A percentile compares a stretch with the other conserved stretches of the same genome.
These are phyloP conservation scores for Triglochin maritima DNA, from an alignment of 106 monocot species.

Conservation along the genomic window DNA sequence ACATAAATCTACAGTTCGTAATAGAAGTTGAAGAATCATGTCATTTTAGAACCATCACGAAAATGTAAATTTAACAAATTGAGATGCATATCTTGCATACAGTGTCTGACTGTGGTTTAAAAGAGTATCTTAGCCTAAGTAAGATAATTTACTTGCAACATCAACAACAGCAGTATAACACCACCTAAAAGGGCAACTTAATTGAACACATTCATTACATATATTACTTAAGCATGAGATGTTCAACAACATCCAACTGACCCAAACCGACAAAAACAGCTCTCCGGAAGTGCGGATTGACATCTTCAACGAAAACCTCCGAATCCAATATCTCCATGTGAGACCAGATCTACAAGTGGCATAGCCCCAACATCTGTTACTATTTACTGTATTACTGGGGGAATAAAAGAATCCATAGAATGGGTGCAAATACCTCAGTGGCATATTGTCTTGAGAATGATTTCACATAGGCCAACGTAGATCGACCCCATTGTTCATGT, in stretches of 20 bases:
- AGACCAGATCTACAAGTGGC: slow-evolving; percentile 62
- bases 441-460: slow-evolving; percentile 89
- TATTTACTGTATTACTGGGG: not conserved
- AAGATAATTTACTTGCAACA: no score
- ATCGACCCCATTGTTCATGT: slow-evolving; percentile 79
- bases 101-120: no score
- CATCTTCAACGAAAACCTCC: slow-evolving; percentile 43
- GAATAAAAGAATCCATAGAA: not conserved
- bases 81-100: no score
- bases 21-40: no score
- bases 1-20: no score
- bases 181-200: no score
- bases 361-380: not conserved
- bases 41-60: no score
- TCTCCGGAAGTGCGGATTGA: slow-evolving; percentile 50
- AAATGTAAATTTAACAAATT: no score
- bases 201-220: no score
- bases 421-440: slow-evolving; percentile 40
- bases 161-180: no score
- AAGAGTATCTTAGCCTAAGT: no score
- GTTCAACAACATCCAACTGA: not conserved
- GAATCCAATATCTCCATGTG: slow-evolving; percentile 59
- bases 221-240: no score
- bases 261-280: slow-evolving; percentile 61
- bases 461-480: slow-evolving; percentile 77